Conservation (phyloP, 768 basidiomycete genomes). For the Mycena polygramma region DNA sequence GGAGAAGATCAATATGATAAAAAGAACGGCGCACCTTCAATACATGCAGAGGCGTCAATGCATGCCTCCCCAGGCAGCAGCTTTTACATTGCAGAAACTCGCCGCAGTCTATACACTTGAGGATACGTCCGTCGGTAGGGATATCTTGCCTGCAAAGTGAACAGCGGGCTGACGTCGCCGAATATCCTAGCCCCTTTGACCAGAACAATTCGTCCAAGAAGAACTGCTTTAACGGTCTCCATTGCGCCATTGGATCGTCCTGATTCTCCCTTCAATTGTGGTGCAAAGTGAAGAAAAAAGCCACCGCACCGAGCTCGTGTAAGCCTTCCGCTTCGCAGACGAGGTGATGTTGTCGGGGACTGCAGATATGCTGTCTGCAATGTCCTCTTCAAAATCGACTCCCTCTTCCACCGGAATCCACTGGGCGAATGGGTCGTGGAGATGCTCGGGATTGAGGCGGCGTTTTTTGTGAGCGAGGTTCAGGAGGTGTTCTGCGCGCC, state of each 20-base stretch:
- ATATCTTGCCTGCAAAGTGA: background rate
- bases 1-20: too few species aligned
- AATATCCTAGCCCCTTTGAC: background rate
- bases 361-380: background rate
- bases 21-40: background rate
- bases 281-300: too few species aligned
- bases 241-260: conserved; percentile 8
- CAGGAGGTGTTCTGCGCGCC: background rate
- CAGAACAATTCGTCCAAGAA: background rate
- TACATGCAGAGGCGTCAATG: background rate
- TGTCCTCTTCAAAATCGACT: background rate
- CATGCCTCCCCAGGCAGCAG: background rate
- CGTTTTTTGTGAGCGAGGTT: background rate
- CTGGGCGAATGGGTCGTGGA: background rate
- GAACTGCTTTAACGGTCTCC: background rate
- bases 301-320: background rate
- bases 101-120: background rate
- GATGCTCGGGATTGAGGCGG: background rate
- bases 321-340: background rate
- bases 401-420: background rate
- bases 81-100: background rate
- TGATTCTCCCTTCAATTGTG: too few species aligned
- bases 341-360: background rate
- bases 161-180: background rate
- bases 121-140: background rate